Evolutionary conservation across 108 stramenopile species (phyloP), one percentile per base, ranked within the genome.

Genomic region (Skeletonema tropicum): DNA sequence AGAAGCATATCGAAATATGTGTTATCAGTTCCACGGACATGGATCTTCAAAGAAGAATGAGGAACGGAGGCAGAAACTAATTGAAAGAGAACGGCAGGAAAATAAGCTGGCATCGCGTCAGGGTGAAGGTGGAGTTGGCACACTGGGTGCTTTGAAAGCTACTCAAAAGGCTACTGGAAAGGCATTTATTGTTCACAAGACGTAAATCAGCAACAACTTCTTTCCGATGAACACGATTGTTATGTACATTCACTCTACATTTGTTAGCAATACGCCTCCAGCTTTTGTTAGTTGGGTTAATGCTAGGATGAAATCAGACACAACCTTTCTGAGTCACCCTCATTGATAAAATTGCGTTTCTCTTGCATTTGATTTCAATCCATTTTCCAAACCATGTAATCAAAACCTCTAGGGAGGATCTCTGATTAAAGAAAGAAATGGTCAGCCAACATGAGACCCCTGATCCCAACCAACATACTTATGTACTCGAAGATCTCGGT

Each of bases 1-100:
- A 71, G 98, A 98, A 75, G 97, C 97, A 3, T 99, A 93, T 79
- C 94, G 99, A 9, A 88, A 97, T 62, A 81, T 99, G 60, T 96
- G 95, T 64, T 98, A 98, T 85, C 92, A 94, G 67, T 99, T 99
- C 81, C 99, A 99, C 75, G 99, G 99, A 3, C 90, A 98, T 63
- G 97, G 94, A 1, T 95, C 92, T 3, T 88, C 90, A 14, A 96
- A 96, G 86, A 97, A 96, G 75, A 98, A 98, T 60, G 89, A 95
- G 75, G 98, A 98, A 63, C 95, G 97, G 58, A 64, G 88, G 11
- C 76, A 91, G 61, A 83, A 70, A 60, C 89, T 90, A 64, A 92
- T 96, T 72, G 93, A 84, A 31, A 80, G 89, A 33, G 96, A 96
- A 73, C 79, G 86, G 69, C 84, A 89, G 17, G 90, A 93, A 68